phyloP scores from a whole-genome alignment of 2,329 filamentous ascomycete genomes.

The Penicillium polonicum region DNA sequence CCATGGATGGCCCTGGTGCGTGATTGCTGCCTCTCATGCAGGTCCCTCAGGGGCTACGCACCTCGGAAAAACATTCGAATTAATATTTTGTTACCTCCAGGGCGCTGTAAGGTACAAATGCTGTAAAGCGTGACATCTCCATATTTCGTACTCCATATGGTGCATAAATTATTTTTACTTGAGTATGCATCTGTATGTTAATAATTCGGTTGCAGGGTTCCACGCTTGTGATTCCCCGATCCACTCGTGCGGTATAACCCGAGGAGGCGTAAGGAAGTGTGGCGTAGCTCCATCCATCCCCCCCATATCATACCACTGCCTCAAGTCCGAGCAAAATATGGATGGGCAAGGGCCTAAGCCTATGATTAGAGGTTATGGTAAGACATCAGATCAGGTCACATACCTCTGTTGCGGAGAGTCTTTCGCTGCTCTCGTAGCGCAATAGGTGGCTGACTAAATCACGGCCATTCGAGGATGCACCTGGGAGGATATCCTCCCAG shows the following conservation, averaged over 20 bases:
- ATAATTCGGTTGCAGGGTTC: slow-evolving; percentile 5
- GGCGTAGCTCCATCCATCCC: slow-evolving; percentile 1
- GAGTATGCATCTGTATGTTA: background rate
- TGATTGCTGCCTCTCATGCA: background rate
- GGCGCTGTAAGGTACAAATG: background rate
- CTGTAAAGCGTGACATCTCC: background rate
- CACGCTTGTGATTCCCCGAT: background rate
- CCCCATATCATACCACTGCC: background rate
- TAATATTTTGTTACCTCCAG: background rate
- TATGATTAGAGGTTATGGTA: slow-evolving; percentile 18
- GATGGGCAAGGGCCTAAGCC: slow-evolving; percentile 38
- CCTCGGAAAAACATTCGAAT: background rate
- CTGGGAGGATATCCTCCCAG: slow-evolving; percentile 71
- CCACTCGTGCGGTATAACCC: slow-evolving; percentile 6
- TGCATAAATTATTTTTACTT: background rate
- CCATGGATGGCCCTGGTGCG: background rate
- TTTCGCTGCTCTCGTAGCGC: slow-evolving; percentile 65
- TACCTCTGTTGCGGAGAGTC: slow-evolving; percentile 67
- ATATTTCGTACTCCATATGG: background rate
- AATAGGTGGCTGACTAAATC: slow-evolving; percentile 69
- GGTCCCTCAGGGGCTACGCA: background rate
- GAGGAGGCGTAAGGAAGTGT: slow-evolving; percentile 3
- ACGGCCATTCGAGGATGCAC: slow-evolving; percentile 57
- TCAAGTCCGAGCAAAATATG: slow-evolving; percentile 35
- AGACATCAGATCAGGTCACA: slow-evolving; percentile 10